Evolutionary conservation across 805 yeast species (phyloP).

Genomic region (Ogataea trehaloabstinens): DNA sequence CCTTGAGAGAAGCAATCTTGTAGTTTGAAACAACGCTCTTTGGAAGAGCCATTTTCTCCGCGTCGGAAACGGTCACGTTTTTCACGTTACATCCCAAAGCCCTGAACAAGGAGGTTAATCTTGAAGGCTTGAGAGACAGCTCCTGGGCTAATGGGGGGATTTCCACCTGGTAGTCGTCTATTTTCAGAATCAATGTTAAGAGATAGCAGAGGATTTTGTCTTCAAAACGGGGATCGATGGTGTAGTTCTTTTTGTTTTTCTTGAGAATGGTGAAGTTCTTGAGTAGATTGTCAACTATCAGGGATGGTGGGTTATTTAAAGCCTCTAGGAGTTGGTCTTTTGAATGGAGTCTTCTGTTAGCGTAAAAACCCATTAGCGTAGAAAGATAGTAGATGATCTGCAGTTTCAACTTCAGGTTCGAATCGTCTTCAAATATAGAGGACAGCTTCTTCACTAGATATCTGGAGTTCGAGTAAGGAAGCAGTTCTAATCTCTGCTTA

Average conservation of each 20-base stretch:
- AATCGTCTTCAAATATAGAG: slow-evolving; percentile 25
- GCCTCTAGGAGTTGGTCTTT: slow-evolving; percentile 57
- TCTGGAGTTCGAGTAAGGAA: slow-evolving; percentile 61
- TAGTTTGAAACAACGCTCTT: slow-evolving; percentile 51
- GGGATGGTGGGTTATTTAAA: slow-evolving; percentile 72
- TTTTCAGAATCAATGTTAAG: slow-evolving; percentile 67
- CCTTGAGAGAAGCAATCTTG: slow-evolving; percentile 79
- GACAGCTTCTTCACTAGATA: slow-evolving; percentile 51
- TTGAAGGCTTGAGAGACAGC: slow-evolving; percentile 74
- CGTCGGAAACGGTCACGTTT: slow-evolving; percentile 68
- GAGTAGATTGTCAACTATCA: slow-evolving; percentile 67
- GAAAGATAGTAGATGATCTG: slow-evolving; percentile 81
- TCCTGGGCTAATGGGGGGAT: slow-evolving; percentile 82
- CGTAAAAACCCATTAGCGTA: slow-evolving; percentile 74
- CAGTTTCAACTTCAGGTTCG: slow-evolving; percentile 51
- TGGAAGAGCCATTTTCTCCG: slow-evolving; percentile 68
- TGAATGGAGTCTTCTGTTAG: slow-evolving; percentile 63
- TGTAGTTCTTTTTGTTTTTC: slow-evolving; percentile 71
- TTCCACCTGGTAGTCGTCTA: slow-evolving; percentile 73
- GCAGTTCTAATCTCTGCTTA: slow-evolving; percentile 49
- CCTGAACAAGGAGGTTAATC: slow-evolving; percentile 63
- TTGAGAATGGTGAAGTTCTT: slow-evolving; percentile 67
- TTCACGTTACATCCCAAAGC: slow-evolving; percentile 81
- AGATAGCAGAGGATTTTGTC: slow-evolving; percentile 82
- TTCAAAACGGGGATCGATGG: slow-evolving; percentile 83